Percentiles rank a stretch among this genome's conserved stretches.
Conservation (phyloP, 192 early-diverging fungal genomes). For the Linderina pennispora region DNA sequence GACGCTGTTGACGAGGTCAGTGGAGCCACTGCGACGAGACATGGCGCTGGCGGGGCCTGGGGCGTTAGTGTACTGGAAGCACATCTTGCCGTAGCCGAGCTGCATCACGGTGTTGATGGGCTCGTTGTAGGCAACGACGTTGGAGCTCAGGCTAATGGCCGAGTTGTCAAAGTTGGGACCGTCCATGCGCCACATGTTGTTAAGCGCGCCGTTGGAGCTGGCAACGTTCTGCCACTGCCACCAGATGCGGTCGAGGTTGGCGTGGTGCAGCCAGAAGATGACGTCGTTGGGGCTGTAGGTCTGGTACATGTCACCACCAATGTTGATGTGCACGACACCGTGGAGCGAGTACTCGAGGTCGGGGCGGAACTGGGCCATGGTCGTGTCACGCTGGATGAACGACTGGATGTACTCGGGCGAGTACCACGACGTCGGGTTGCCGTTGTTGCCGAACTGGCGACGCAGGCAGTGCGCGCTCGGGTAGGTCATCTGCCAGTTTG, state of each 20-base stretch:
- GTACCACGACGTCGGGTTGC: constrained; percentile 33
- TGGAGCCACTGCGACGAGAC: constrained; percentile 19
- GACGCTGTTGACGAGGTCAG: constrained; percentile 6
- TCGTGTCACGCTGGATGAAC: constrained; percentile 27
- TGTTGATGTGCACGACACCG: constrained; percentile 41
- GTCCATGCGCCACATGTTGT: constrained; percentile 34
- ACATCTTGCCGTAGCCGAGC: constrained; percentile 47
- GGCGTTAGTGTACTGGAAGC: constrained; percentile 45
- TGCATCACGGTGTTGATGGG: constrained; percentile 43
- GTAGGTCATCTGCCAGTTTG: constrained; percentile 34
- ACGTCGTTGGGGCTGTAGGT: constrained; percentile 46
- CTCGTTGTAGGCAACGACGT: constrained; percentile 33
- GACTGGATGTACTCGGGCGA: constrained; percentile 42
- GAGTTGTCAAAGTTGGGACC: constrained; percentile 29
- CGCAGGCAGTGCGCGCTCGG: constrained; percentile 41
- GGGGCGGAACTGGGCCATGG: constrained; percentile 36
- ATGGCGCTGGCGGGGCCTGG: constrained; percentile 3
- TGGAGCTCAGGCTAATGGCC: constrained; percentile 14
- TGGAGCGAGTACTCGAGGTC: constrained; percentile 45
- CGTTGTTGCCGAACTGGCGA: constrained; percentile 43
- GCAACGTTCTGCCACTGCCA: constrained; percentile 45
- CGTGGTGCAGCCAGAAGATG: constrained; percentile 49
- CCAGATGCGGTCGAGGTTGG: constrained; percentile 49
- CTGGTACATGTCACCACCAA: constrained; percentile 49
- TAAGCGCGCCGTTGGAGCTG: too few species aligned